These are phyloP conservation scores for Bipolaris bicolor DNA, from an alignment of 2,329 filamentous ascomycete species.

Conservation along the genomic window DNA sequence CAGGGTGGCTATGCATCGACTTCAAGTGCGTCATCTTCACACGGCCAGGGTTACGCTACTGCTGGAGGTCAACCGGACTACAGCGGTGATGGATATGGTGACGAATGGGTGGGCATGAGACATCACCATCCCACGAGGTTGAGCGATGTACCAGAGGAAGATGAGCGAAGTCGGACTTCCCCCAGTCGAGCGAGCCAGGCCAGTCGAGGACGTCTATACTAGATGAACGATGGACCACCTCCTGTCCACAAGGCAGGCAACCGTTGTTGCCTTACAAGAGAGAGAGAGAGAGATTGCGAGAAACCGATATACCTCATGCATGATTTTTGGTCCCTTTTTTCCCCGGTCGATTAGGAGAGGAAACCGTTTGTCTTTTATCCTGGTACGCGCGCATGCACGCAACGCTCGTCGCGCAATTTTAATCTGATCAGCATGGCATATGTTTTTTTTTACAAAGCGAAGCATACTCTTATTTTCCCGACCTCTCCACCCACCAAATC, in stretches of 20 bases:
- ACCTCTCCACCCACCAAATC: neutral
- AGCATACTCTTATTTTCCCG: neutral
- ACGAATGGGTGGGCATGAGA: conserved; percentile 47
- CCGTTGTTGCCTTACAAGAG: neutral
- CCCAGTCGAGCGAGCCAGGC: conserved; percentile 47
- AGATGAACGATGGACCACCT: conserved; percentile 4
- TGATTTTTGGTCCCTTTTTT: neutral
- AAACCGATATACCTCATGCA: neutral
- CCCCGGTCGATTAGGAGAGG: too few species aligned
- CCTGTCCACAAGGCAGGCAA: neutral
- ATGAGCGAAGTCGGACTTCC: conserved; percentile 48
- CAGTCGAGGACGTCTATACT: conserved; percentile 34
- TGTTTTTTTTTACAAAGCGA: neutral
- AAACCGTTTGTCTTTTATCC: neutral
- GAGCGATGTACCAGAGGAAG: conserved; percentile 51
- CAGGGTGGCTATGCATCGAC: conserved; percentile 38
- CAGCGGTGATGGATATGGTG: conserved; percentile 46
- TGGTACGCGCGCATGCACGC: neutral
- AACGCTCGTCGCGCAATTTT: neutral
- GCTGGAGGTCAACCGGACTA: conserved; percentile 40
- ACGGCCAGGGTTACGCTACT: conserved; percentile 28
- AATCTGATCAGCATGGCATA: neutral
- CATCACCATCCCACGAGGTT: conserved; percentile 49
- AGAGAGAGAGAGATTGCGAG: neutral
- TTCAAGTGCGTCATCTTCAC: conserved; percentile 29